Evolutionary conservation across 805 yeast species (phyloP).

Genomic region (Ogataea populi-albae): DNA sequence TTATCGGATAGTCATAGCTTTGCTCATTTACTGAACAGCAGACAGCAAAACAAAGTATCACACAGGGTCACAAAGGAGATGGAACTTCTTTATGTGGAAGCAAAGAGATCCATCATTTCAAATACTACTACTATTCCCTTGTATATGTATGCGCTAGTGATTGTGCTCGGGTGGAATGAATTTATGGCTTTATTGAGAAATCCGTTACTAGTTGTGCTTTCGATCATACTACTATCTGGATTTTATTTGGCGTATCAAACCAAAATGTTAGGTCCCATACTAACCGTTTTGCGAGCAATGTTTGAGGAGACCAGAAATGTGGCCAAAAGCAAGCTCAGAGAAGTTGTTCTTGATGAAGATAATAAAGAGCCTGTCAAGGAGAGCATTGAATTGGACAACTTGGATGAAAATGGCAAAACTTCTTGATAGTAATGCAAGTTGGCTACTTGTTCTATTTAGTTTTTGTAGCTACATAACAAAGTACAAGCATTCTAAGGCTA

Average conservation of each 20-base stretch:
- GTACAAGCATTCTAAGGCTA: too few relatives aligned
- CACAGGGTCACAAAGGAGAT: conserved; percentile 68
- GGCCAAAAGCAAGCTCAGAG: conserved; percentile 58
- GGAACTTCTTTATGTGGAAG: conserved; percentile 79
- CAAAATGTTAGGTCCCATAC: conserved; percentile 75
- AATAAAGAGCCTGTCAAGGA: conserved; percentile 6
- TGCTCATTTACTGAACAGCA: conserved; percentile 53
- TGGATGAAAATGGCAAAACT: conserved; percentile 4
- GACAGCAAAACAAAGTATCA: conserved; percentile 55
- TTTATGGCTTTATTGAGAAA: conserved; percentile 82
- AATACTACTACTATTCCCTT: conserved; percentile 78
- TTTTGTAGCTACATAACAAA: too few relatives aligned
- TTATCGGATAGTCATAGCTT: conserved; percentile 37
- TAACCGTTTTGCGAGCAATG: conserved; percentile 55
- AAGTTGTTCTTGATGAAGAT: conserved; percentile 52
- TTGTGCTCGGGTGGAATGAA: conserved; percentile 93
- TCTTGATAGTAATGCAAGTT: too few relatives aligned
- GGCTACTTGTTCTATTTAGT: too few relatives aligned
- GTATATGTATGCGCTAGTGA: conserved; percentile 69
- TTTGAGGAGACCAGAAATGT: conserved; percentile 54
- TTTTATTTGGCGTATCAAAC: conserved; percentile 64
- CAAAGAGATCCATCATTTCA: conserved; percentile 80
- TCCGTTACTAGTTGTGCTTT: conserved; percentile 72
- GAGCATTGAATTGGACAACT: conserved; percentile 13
- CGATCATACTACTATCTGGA: conserved; percentile 56